Base-by-base conservation (phyloP, 2,329 filamentous ascomycete genomes). In the Paraphaeosphaeria minitans region DNA sequence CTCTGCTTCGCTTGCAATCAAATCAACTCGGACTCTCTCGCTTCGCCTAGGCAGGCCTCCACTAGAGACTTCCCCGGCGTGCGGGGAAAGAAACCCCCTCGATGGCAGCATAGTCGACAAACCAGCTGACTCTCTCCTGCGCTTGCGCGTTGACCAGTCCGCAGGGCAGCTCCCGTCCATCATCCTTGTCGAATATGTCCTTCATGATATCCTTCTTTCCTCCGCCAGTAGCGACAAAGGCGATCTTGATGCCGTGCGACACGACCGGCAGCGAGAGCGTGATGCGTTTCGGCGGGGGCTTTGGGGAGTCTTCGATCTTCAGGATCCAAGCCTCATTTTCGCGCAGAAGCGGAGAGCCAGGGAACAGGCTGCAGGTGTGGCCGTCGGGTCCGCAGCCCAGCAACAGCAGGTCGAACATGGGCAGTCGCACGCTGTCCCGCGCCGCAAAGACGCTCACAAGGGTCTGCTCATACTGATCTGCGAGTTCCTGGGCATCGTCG, bases 281-380 rank as follows among this genome's bases (percentile, higher is more conserved):
- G 77, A 99, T 96, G 70, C 95, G 88, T 79, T 87, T 89, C 47
- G 92, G 85, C 47, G 95, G 95, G 41, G 94, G 94, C 85, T 99
- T 99, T 52, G 95, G 95, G 45, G 92, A 96, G 81, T 98, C 92
- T 71, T 90, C 88, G 73, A 97, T 96, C 47, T 92, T 87, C 14
- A 93, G 89, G 45, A 98, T 92, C 95, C 95, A 99, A 55, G 94
- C 92, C 70, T 88, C 89, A 37, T 86, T 86, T 81, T 98, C 94
- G 64, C 93, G 88, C 66, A 98, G 85, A 55, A 98, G 85, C 58
- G 89, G 86, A 75, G 97, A 94, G 56, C 89, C 90, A 5, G 95
- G 95, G 83, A 99, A 99, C 53, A 99, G 83, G 69, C 90, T 95
- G 87, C 95, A 98, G 35, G 95, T 98, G 81, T 99, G 95, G 53